A percentile compares a stretch with the other conserved stretches of the same genome.
Evolutionary conservation across 164 flowering plant species (phyloP).

Genomic region (Berberis thunbergii): DNA sequence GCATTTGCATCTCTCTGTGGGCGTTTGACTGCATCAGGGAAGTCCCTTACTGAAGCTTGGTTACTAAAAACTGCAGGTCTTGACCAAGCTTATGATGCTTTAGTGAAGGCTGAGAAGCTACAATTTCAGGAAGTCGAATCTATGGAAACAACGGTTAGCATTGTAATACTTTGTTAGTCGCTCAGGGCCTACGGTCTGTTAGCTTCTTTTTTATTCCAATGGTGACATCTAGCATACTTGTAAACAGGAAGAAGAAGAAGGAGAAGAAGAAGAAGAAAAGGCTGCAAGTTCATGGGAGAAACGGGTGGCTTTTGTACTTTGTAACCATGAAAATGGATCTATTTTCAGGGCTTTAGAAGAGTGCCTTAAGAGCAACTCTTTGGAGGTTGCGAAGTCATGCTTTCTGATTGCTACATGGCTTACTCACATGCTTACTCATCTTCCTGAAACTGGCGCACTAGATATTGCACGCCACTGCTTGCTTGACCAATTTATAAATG

Average conservation of each 20-base stretch:
- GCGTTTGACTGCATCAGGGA: constrained; percentile 41
- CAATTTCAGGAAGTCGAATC: constrained; percentile 27
- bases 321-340: constrained; percentile 64
- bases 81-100: constrained; percentile 41
- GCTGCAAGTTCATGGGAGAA: constrained; percentile 53
- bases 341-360: constrained; percentile 66
- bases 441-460: constrained; percentile 57
- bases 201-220: not conserved
- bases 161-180: not conserved
- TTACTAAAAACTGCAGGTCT: constrained; percentile 61
- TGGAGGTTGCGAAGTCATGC: constrained; percentile 56
- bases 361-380: constrained; percentile 54
- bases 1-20: constrained; percentile 50
- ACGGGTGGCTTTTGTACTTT: constrained; percentile 59
- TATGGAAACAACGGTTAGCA: constrained; percentile 34
- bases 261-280: constrained; percentile 58
- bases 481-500: constrained; percentile 51
- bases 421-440: constrained; percentile 40
- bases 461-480: constrained; percentile 42
- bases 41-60: constrained; percentile 47
- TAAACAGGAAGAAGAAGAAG: constrained; percentile 55
- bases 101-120: constrained; percentile 35
- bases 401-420: constrained; percentile 67
- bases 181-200: not conserved
- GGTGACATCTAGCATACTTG: constrained; percentile 5